Evolutionary conservation across 768 basidiomycete species (phyloP).

Genomic region (Mycena venus): DNA sequence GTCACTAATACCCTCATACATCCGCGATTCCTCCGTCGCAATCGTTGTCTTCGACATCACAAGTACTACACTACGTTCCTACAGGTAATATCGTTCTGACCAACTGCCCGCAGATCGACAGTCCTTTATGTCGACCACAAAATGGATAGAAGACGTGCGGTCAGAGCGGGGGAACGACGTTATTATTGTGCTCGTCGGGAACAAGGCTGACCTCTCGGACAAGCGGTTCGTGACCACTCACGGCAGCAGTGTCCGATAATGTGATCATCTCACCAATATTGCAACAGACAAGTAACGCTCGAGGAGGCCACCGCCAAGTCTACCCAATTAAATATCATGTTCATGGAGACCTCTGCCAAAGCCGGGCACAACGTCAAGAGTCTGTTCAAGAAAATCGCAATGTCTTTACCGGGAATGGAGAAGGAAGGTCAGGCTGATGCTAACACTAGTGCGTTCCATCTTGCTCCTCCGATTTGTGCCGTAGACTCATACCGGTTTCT

Average conservation of each 20-base stretch:
- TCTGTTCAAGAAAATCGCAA: conserved; percentile 98
- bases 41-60: conserved; percentile 99
- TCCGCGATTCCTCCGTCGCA: conserved; percentile 97
- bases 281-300: conserved; percentile 92
- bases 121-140: conserved; percentile 97
- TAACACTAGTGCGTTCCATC: conserved; percentile 62
- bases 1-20: conserved; percentile 97
- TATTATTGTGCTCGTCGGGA: conserved; percentile 97
- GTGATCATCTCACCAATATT: conserved; percentile 24
- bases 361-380: conserved; percentile 99
- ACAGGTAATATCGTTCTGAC: conserved; percentile 12
- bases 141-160: conserved; percentile 99
- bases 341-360: conserved; percentile 99
- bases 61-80: conserved; percentile 66
- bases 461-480: not conserved
- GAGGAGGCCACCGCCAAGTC: conserved; percentile 96
- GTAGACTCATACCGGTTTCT: conserved; percentile 20
- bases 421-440: conserved; percentile 76
- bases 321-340: conserved; percentile 93
- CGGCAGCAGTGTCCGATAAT: not conserved
- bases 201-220: conserved; percentile 98
- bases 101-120: conserved; percentile 77
- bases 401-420: conserved; percentile 97
- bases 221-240: conserved; percentile 78
- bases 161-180: conserved; percentile 98